These are phyloP conservation scores for Coleophoma eucalyptorum DNA, from an alignment of 2,329 filamentous ascomycete species.

Conservation along the genomic window DNA sequence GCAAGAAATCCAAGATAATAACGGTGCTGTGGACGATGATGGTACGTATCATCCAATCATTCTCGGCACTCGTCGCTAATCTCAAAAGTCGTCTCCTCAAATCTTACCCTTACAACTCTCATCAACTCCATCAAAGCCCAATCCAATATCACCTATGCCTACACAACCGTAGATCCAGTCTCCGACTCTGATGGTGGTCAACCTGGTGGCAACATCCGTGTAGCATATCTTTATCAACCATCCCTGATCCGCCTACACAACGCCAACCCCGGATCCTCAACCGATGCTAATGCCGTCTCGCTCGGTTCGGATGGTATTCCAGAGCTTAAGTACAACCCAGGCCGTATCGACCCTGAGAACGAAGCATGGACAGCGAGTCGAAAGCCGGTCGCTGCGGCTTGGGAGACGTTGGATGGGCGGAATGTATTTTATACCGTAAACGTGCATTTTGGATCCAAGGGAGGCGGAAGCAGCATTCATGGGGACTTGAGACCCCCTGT, in stretches of 20 bases:
- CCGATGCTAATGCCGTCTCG: conserved; percentile 54
- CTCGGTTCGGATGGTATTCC: conserved; percentile 34
- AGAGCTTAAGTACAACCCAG: conserved; percentile 64
- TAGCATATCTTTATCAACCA: conserved; percentile 66
- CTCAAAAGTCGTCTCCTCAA: conserved; percentile 41
- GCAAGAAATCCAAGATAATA: conserved; percentile 69
- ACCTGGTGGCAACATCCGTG: conserved; percentile 69
- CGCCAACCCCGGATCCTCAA: conserved; percentile 49
- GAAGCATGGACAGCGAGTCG: conserved; percentile 56
- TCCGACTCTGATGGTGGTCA: conserved; percentile 61
- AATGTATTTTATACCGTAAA: conserved; percentile 68
- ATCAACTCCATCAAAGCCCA: conserved; percentile 45
- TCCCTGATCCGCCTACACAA: conserved; percentile 55
- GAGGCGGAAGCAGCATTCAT: conserved; percentile 59
- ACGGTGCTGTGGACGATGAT: conserved; percentile 56
- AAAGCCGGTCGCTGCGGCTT: conserved; percentile 65
- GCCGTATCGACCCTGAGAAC: conserved; percentile 60
- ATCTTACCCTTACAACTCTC: conserved; percentile 55
- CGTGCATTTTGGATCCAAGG: conserved; percentile 65
- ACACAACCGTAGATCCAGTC: conserved; percentile 53
- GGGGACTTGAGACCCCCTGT: conserved; percentile 64
- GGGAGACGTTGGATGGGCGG: conserved; percentile 52
- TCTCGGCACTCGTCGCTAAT: background rate
- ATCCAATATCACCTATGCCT: conserved; percentile 52
- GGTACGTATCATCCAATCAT: conserved; percentile 20